Percentiles rank a stretch among this genome's conserved stretches.
Evolutionary conservation across 164 flowering plant genomes (phyloP).

Genomic region (Vitis rupestris): DNA sequence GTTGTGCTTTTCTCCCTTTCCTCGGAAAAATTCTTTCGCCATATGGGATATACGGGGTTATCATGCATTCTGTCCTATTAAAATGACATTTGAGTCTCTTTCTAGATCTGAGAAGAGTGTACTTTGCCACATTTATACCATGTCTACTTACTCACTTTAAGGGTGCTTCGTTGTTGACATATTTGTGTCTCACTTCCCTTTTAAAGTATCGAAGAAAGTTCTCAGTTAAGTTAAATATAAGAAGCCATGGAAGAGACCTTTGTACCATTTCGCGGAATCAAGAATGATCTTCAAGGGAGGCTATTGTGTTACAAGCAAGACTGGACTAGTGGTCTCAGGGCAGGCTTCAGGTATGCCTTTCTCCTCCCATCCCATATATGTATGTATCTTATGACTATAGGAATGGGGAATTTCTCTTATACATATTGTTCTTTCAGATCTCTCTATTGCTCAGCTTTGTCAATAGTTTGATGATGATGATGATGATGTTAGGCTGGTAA

Average conservation of each 20-base stretch:
- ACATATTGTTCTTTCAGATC: background rate
- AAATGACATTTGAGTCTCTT: too few species aligned
- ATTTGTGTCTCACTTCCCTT: background rate
- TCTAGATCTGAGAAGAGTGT: too few species aligned
- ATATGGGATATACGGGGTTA: too few species aligned
- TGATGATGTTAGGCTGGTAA: background rate
- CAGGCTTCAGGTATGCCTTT: constrained; percentile 32
- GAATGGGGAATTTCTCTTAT: background rate
- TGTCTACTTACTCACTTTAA: background rate
- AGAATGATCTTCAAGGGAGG: constrained; percentile 31
- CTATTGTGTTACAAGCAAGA: constrained; percentile 38
- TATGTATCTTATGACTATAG: background rate
- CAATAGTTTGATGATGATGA: background rate
- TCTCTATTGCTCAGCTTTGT: background rate
- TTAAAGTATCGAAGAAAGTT: background rate
- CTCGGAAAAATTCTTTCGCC: background rate
- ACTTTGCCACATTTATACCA: too few species aligned
- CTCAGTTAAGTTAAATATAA: background rate
- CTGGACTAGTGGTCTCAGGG: constrained; percentile 31
- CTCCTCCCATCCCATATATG: background rate
- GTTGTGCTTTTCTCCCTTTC: background rate
- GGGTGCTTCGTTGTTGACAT: background rate
- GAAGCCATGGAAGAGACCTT: constrained; percentile 34
- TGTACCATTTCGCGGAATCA: constrained; percentile 35
- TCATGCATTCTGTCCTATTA: too few species aligned